Base-by-base conservation (phyloP, 2,329 filamentous ascomycete genomes). In the Sporothrix mexicana region DNA sequence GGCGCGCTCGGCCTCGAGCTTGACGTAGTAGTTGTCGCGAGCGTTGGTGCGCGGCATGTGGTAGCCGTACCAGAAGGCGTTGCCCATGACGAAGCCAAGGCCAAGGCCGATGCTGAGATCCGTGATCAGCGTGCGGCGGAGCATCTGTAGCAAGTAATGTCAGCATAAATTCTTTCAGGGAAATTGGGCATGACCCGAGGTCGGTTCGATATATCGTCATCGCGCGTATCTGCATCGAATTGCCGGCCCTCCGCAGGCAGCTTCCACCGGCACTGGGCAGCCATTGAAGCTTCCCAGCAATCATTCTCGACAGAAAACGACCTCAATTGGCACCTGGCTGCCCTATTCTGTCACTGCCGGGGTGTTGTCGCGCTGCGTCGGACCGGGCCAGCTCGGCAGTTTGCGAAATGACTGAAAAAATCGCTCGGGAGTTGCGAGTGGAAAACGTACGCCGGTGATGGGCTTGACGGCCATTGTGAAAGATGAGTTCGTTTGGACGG, bases 61-160 rank as follows among this genome's bases (percentile, higher is more conserved):
- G 84, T 80, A 90, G 80, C 88, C 88, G 84, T 89, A 88, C 88
- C 88, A 90, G 83, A 85, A 90, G 75, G 81, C 79, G 80, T 85
- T 88, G 80, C 84, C 87, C 81, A 88, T 85, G 76, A 79, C 81
- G 76, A 87, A 84, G 74, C 88, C 88, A 74, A 87, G 78, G 79
- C 86, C 86, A 73, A 90, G 83, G 76, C 83, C 86, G 79, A 89
- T 84, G 73, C 82, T 78, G 74, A 90, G 83, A 79, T 90, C 88
- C 76, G 85, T 80, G 78, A 90, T 83, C 80, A 90, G 86, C 80
- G 84, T 83, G 80, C 87, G 84, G 82, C 87, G 86, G 81, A 90
- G 85, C 85, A 89, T 90, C 88, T 90, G 77, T 17, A 61, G 25
- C 3, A n/a, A 17, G 25, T 20, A 36, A 23, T 49, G 73, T 75